Percentiles rank a stretch among this genome's conserved stretches.
phyloP scores from a whole-genome alignment of 805 yeast species.

The Yamadazyma phyllophila region DNA sequence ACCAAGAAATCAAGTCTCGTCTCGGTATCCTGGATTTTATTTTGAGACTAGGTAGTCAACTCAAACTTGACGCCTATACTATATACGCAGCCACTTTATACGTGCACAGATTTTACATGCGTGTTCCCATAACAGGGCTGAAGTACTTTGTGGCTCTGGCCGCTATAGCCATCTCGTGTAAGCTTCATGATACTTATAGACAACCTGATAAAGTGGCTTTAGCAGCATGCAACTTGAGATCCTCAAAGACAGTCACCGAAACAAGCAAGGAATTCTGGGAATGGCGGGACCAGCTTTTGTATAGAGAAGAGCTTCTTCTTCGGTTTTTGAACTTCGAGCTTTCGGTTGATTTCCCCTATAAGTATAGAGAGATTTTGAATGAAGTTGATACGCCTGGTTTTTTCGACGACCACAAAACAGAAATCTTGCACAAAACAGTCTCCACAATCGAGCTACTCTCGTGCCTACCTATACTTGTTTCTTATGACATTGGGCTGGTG shows the following conservation, averaged over 20 bases:
- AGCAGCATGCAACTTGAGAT: slow-evolving; percentile 34
- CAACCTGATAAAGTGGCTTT: slow-evolving; percentile 44
- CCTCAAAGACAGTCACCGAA: slow-evolving; percentile 34
- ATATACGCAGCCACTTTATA: slow-evolving; percentile 43
- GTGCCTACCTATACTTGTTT: slow-evolving; percentile 36
- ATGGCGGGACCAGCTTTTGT: slow-evolving; percentile 44
- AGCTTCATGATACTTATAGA: slow-evolving; percentile 40
- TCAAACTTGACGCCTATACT: slow-evolving; percentile 40
- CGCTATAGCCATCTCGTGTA: slow-evolving; percentile 42
- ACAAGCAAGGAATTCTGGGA: slow-evolving; percentile 42
- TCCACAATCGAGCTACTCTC: slow-evolving; percentile 38
- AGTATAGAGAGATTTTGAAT: slow-evolving; percentile 22
- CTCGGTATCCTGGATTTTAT: slow-evolving; percentile 40
- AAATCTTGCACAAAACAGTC: slow-evolving; percentile 25
- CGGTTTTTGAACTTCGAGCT: slow-evolving; percentile 40
- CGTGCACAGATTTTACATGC: slow-evolving; percentile 38
- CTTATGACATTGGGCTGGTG: slow-evolving; percentile 31
- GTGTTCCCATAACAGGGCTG: slow-evolving; percentile 41
- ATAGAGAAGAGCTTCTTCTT: slow-evolving; percentile 41
- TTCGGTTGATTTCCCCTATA: slow-evolving; percentile 39
- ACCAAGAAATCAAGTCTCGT: slow-evolving; percentile 37
- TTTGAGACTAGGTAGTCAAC: slow-evolving; percentile 31
- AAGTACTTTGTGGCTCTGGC: slow-evolving; percentile 45
- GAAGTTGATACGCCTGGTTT: background rate
- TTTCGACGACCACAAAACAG: slow-evolving; percentile 17